Conservation (phyloP, 176 grass and related monocot species). For the Poa pratensis region DNA sequence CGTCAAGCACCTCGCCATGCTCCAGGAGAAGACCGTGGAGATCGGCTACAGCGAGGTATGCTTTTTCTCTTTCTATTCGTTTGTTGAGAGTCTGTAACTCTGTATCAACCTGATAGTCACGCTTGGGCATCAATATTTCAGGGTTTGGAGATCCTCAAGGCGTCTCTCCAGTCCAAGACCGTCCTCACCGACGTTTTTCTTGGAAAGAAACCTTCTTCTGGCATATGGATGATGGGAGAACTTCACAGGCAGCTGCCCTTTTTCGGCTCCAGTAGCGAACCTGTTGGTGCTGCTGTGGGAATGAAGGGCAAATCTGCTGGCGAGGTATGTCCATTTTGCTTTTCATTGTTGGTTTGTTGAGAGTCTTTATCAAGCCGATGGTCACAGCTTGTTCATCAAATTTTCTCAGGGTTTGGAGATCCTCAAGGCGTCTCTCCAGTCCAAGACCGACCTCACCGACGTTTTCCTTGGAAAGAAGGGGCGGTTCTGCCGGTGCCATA, state of each 20-base stretch:
- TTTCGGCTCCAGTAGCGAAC: too few relatives aligned
- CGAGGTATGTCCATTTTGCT: not conserved
- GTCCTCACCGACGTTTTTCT: conserved; percentile 17
- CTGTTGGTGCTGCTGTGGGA: too few relatives aligned
- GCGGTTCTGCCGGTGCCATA: not conserved
- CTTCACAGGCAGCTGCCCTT: too few relatives aligned
- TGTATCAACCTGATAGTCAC: not conserved
- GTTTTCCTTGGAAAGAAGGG: not conserved
- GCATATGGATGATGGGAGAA: not conserved
- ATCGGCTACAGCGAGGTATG: not conserved
- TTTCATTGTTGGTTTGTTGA: not conserved
- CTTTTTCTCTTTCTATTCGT: not conserved
- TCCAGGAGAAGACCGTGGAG: conserved; percentile 7
- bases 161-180: conserved; percentile 10
- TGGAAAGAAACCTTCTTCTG: not conserved
- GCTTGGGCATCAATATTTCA: not conserved
- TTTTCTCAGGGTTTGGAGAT: not conserved
- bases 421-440: conserved; percentile 11
- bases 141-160: conserved; percentile 1
- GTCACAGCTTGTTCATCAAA: not conserved
- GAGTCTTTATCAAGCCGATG: not conserved
- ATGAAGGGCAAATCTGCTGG: too few relatives aligned
- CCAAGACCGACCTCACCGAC: conserved; percentile 7
- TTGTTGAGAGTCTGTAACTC: not conserved
- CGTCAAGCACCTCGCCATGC: not conserved